These are phyloP conservation scores for Raphanus sativus DNA, from an alignment of 345 rosid species.

Conservation along the genomic window DNA sequence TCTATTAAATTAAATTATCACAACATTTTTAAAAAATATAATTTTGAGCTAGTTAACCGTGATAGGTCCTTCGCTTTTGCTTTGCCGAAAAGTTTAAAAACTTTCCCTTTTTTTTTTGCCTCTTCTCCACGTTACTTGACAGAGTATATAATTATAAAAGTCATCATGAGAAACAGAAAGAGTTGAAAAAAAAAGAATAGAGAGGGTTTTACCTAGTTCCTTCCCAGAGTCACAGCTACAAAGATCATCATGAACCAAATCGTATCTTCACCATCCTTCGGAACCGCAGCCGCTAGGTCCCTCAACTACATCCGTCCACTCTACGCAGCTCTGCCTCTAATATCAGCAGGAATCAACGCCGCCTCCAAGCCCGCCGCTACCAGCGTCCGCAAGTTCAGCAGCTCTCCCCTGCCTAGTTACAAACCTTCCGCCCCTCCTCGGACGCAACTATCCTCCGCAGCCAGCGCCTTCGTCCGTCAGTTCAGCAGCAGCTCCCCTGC, in stretches of 20 bases:
- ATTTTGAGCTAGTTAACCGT: not conserved
- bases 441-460: not conserved
- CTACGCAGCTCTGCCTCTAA: not conserved
- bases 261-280: not conserved
- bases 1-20: not conserved
- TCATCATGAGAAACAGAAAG: not conserved
- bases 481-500: not conserved
- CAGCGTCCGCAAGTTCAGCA: constrained; percentile 7
- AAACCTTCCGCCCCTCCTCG: not conserved
- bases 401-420: not conserved
- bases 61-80: not conserved
- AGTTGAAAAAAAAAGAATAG: not conserved
- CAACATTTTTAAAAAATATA: not conserved
- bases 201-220: not conserved
- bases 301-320: not conserved
- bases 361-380: not conserved
- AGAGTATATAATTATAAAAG: not conserved
- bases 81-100: not conserved
- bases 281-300: not conserved
- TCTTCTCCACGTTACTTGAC: not conserved
- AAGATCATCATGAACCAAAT: not conserved
- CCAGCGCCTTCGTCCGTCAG: not conserved
- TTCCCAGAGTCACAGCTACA: not conserved
- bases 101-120: not conserved
- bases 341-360: not conserved